phyloP scores from a whole-genome alignment of 306 rosid species.

The Oxytropis ochrocephala region DNA sequence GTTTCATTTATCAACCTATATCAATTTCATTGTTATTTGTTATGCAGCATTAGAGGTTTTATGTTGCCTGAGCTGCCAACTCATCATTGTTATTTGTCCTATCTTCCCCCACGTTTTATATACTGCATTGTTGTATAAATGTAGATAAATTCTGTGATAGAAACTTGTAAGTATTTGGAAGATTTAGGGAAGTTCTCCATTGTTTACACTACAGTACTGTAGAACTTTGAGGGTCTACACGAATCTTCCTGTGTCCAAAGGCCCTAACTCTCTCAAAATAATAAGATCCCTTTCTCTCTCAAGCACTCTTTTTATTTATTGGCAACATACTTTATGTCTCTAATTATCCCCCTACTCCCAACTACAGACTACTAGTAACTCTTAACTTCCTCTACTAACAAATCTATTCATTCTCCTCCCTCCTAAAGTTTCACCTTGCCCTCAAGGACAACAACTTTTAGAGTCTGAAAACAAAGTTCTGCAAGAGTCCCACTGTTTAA shows the following conservation, averaged over 20 bases:
- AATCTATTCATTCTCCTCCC: not conserved
- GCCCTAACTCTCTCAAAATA: not conserved
- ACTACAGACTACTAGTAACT: not conserved
- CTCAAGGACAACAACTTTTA: too few species aligned
- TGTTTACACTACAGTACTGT: too few species aligned
- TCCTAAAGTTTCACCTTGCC: too few species aligned
- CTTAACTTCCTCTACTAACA: not conserved
- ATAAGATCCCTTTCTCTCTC: not conserved
- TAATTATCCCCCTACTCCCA: not conserved
- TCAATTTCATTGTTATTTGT: not conserved
- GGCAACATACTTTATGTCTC: not conserved
- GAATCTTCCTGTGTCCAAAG: not conserved
- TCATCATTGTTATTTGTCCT: not conserved
- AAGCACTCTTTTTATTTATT: not conserved
- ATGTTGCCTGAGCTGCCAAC: constrained; percentile 14
- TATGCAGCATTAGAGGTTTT: not conserved
- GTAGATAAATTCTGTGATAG: not conserved
- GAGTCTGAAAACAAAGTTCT: too few species aligned
- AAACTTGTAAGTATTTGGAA: not conserved
- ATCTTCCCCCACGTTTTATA: not conserved
- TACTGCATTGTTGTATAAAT: not conserved
- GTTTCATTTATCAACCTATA: constrained; percentile 26
- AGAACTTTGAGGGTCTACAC: not conserved
- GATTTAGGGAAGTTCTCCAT: not conserved
- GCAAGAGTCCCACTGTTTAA: too few species aligned